Conservation (phyloP, 179 eudicot genomes). For the Spergularia azorica region DNA sequence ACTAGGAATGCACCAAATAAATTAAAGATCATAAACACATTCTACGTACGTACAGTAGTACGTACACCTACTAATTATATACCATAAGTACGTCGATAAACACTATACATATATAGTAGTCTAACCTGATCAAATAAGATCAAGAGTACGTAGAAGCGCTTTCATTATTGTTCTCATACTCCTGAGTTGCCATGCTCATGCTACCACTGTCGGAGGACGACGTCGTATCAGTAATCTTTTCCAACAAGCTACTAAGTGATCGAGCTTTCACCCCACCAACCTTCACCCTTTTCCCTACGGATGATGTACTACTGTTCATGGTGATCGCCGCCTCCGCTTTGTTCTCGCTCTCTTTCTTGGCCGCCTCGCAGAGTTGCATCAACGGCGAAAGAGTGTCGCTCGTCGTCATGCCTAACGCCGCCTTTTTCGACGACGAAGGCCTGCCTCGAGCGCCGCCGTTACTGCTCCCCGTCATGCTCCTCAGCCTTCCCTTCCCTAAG, state of each 20-base stretch:
- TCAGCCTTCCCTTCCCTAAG: constrained; percentile 73
- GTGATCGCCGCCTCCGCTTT: not conserved
- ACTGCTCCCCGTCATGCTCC: constrained; percentile 41
- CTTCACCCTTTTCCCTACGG: constrained; percentile 42
- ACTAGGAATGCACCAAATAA: not conserved
- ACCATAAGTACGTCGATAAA: not conserved
- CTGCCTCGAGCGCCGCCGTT: constrained; percentile 26
- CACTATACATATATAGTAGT: not conserved
- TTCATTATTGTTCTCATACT: not conserved
- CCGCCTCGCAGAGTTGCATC: constrained; percentile 10
- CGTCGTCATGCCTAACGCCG: not conserved
- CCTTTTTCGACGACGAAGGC: constrained; percentile 12
- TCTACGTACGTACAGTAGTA: no score
- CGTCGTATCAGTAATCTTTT: constrained; percentile 31
- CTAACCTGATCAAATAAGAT: not conserved
- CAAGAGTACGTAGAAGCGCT: not conserved
- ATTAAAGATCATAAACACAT: no score
- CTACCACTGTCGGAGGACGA: not conserved
- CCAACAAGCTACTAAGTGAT: constrained; percentile 69
- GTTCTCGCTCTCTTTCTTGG: constrained; percentile 2
- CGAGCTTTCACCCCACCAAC: constrained; percentile 75
- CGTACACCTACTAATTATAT: not conserved
- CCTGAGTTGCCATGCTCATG: constrained; percentile 1
- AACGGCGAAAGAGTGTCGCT: not conserved
- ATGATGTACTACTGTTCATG: no score